phyloP scores from a whole-genome alignment of 139 green algal species.

The Chlamydomonas schloesseri region DNA sequence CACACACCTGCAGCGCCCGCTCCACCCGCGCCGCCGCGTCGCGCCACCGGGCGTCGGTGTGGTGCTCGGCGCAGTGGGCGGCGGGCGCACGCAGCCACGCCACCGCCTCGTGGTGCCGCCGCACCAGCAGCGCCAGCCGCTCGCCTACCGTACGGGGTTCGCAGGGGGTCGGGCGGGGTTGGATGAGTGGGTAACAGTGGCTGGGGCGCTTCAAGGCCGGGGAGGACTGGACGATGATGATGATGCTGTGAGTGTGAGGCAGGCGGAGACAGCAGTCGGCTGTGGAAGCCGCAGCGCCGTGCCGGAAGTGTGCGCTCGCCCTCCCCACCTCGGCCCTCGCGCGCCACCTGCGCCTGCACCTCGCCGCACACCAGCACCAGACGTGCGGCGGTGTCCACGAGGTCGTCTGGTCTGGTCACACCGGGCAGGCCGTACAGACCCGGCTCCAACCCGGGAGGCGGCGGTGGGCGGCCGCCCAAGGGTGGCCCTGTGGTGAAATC shows the following conservation, averaged over 20 bases:
- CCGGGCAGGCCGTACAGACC: background rate
- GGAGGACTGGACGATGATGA: too few species aligned
- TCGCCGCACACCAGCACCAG: background rate
- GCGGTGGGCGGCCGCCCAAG: too few species aligned
- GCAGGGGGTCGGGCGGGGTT: background rate
- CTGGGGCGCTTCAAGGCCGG: too few species aligned
- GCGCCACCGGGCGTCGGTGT: background rate
- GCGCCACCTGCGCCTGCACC: background rate
- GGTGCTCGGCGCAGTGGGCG: constrained; percentile 16
- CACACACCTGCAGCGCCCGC: constrained; percentile 5
- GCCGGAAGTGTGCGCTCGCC: too few species aligned
- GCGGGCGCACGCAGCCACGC: constrained; percentile 1
- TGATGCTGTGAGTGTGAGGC: too few species aligned
- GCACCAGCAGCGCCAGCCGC: background rate
- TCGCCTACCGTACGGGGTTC: background rate
- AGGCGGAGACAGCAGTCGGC: too few species aligned
- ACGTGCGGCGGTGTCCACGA: background rate
- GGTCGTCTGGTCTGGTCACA: background rate
- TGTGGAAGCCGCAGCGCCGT: too few species aligned
- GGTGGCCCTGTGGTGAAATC: too few species aligned
- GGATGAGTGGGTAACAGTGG: background rate
- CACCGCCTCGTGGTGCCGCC: constrained; percentile 1
- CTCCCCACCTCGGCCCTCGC: background rate
- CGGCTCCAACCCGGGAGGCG: background rate
- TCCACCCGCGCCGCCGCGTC: background rate